Percentiles rank a stretch among this genome's conserved stretches.
These are phyloP conservation scores for Phytophthora fragariaefolia DNA, from an alignment of 352 stramenopile species.

Conservation along the genomic window DNA sequence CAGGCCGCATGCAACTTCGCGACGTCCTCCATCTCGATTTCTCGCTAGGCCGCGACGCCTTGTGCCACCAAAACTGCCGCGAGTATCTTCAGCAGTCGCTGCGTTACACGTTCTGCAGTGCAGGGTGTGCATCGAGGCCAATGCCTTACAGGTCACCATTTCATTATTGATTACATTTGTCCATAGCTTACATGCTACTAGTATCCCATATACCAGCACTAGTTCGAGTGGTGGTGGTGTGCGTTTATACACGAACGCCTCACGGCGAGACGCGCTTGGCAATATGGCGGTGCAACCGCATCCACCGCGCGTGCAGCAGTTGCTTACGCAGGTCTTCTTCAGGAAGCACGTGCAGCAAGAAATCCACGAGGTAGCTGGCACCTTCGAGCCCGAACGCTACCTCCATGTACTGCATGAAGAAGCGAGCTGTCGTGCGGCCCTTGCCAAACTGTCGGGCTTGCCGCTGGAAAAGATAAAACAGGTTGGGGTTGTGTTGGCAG, in stretches of 20 bases:
- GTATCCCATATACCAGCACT: neutral
- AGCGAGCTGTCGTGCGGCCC: slow-evolving; percentile 49
- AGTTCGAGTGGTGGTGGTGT: slow-evolving; percentile 10
- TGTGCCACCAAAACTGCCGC: slow-evolving; percentile 15
- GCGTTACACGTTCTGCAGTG: too few species aligned
- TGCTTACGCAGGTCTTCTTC: slow-evolving; percentile 70
- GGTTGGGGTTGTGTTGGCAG: slow-evolving; percentile 83
- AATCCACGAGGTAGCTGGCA: slow-evolving; percentile 81
- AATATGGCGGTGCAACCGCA: slow-evolving; percentile 67
- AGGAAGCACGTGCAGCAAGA: slow-evolving; percentile 81
- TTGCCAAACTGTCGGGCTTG: slow-evolving; percentile 84
- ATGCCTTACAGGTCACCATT: slow-evolving; percentile 2
- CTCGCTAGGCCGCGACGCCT: slow-evolving; percentile 14
- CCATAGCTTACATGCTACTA: slow-evolving; percentile 29
- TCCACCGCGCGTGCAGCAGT: slow-evolving; percentile 68
- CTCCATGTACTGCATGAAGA: slow-evolving; percentile 85
- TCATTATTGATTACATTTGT: slow-evolving; percentile 31
- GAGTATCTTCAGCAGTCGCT: slow-evolving; percentile 8
- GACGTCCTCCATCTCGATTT: slow-evolving; percentile 49
- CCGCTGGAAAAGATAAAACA: slow-evolving; percentile 85
- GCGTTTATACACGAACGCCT: slow-evolving; percentile 14
- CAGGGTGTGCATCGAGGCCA: neutral
- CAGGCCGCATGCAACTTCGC: slow-evolving; percentile 58
- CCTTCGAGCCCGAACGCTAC: slow-evolving; percentile 80
- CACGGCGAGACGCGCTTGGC: slow-evolving; percentile 57